A percentile compares a stretch with the other conserved stretches of the same genome.
Conservation (phyloP, 345 rosid genomes). For the Moricandia arvensis region DNA sequence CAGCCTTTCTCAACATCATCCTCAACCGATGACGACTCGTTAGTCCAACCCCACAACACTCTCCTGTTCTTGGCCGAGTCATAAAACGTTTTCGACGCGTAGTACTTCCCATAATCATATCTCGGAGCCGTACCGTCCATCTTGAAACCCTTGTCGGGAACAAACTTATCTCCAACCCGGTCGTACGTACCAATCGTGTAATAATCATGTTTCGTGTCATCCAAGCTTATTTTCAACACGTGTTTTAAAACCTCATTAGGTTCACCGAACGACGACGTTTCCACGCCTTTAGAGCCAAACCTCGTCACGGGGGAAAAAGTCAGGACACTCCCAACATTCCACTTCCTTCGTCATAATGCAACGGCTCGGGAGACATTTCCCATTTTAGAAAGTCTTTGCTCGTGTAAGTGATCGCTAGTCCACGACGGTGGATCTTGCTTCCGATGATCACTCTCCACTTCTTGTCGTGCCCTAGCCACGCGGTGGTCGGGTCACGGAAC, state of each 20-base stretch:
- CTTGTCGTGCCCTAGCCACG: constrained; percentile 61
- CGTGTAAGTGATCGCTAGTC: constrained; percentile 50
- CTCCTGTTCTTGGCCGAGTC: constrained; percentile 52
- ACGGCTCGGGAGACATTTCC: constrained; percentile 46
- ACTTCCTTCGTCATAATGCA: constrained; percentile 53
- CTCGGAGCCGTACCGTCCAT: constrained; percentile 46
- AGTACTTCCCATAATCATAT: constrained; percentile 72
- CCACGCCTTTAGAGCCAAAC: constrained; percentile 31
- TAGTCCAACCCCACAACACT: constrained; percentile 69
- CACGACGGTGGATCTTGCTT: constrained; percentile 42
- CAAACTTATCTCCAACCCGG: constrained; percentile 35
- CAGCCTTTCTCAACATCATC: constrained; percentile 61
- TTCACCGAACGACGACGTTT: constrained; percentile 33
- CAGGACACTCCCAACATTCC: constrained; percentile 95
- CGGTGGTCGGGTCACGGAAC: constrained; percentile 88
- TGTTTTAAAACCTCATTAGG: constrained; percentile 48
- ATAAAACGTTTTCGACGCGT: constrained; percentile 74
- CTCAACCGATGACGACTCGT: constrained; percentile 46
- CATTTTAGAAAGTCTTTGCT: constrained; percentile 61
- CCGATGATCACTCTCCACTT: constrained; percentile 63
- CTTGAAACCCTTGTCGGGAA: constrained; percentile 46
- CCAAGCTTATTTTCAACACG: constrained; percentile 59
- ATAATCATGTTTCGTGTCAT: constrained; percentile 45
- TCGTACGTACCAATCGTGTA: constrained; percentile 54
- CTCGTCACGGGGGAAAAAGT: constrained; percentile 59